A percentile compares a stretch with the other conserved stretches of the same genome.
phyloP scores from a whole-genome alignment of 2,329 filamentous ascomycete genomes.

The Exophiala calicioides region DNA sequence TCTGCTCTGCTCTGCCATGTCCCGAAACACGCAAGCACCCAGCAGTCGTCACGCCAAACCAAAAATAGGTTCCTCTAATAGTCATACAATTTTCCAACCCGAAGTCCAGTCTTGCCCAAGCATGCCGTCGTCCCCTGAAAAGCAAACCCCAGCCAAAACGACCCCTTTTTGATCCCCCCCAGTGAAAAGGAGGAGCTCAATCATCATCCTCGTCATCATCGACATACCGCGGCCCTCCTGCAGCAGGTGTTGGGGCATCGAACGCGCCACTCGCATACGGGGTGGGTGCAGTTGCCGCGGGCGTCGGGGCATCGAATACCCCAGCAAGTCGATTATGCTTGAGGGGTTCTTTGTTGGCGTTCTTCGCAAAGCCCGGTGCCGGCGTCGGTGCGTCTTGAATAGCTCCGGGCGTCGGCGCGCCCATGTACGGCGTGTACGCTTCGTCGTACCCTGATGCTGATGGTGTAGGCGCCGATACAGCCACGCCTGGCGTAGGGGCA shows the following conservation, averaged over 20 bases:
- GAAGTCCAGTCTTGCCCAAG: too few relatives aligned
- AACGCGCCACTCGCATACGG: constrained; percentile 49
- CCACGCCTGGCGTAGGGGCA: constrained; percentile 72
- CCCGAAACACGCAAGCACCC: too few relatives aligned
- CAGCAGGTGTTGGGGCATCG: constrained; percentile 49
- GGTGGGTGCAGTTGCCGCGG: constrained; percentile 55
- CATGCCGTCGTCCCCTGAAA: too few relatives aligned
- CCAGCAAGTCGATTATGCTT: constrained; percentile 26
- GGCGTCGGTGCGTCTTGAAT: constrained; percentile 53
- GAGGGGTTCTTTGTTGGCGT: constrained; percentile 28
- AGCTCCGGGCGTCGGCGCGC: constrained; percentile 47
- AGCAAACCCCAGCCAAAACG: background rate
- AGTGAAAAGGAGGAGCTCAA: background rate
- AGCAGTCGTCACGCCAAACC: too few relatives aligned
- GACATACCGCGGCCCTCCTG: constrained; percentile 31
- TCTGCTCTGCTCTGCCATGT: too few relatives aligned
- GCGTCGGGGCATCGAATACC: constrained; percentile 31
- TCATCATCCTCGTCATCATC: constrained; percentile 33
- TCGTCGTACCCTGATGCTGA: constrained; percentile 59
- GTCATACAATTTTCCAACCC: background rate
- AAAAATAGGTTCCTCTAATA: too few relatives aligned
- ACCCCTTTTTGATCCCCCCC: background rate
- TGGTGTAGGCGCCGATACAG: constrained; percentile 68
- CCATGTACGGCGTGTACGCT: constrained; percentile 50
- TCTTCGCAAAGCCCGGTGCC: constrained; percentile 37